phyloP scores from a whole-genome alignment of 129 eudicot genomes.

The Gnaphalium uliginosum region DNA sequence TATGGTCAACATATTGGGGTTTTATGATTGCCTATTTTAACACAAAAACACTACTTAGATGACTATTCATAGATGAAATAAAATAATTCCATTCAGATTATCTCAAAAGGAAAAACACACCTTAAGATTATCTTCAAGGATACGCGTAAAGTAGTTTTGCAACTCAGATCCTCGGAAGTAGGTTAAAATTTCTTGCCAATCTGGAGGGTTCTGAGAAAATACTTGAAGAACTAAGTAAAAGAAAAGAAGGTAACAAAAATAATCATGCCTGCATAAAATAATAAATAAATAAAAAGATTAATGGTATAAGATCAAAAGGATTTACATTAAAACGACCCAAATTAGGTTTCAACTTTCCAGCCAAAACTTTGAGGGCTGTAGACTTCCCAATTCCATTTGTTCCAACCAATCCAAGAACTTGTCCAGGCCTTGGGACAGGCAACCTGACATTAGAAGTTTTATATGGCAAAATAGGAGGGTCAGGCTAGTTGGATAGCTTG shows the following conservation, averaged over 20 bases:
- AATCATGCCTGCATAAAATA: background rate
- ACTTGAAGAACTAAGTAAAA: background rate
- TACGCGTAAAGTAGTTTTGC: conserved; percentile 93
- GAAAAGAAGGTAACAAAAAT: background rate
- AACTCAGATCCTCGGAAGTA: conserved; percentile 94
- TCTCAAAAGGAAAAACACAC: conserved; percentile 25
- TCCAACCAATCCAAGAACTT: conserved; percentile 98
- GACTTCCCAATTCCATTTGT: conserved; percentile 85
- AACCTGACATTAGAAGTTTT: conserved; percentile 47
- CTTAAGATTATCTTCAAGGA: conserved; percentile 94
- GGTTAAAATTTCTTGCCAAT: conserved; percentile 95
- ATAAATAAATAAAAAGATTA: background rate
- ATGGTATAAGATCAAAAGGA: background rate
- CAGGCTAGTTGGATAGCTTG: background rate
- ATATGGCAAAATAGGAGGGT: background rate
- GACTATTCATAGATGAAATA: background rate
- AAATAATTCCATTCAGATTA: background rate
- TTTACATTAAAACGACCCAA: conserved; percentile 79
- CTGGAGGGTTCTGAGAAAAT: conserved; percentile 86
- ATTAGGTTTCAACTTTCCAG: conserved; percentile 84
- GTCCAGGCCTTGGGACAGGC: conserved; percentile 94
- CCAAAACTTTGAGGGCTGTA: conserved; percentile 80
- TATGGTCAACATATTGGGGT: conserved; percentile 96
- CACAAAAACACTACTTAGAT: background rate
- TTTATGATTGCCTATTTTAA: conserved; percentile 77